Percentiles rank a stretch among this genome's conserved stretches.
These are phyloP conservation scores for Camelina laxa DNA, from an alignment of 345 rosid species.

Conservation along the genomic window DNA sequence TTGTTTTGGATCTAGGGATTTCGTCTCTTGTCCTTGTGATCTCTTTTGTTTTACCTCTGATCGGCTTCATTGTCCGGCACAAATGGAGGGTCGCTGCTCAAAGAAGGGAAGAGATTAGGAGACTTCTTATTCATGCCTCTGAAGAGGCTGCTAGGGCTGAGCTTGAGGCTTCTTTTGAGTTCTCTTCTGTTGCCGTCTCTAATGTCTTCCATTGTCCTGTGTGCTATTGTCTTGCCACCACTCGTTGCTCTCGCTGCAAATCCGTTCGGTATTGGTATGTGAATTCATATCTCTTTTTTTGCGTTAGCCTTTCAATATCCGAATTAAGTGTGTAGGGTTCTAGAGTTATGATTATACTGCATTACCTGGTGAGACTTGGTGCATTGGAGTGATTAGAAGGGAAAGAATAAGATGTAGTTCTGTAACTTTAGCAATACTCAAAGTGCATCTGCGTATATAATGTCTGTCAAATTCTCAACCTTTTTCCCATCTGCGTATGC, in stretches of 20 bases:
- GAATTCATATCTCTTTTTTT: background rate
- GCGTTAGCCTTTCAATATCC: background rate
- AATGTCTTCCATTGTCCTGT: constrained; percentile 66
- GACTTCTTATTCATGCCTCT: constrained; percentile 77
- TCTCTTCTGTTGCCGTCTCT: constrained; percentile 48
- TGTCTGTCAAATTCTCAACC: constrained; percentile 11
- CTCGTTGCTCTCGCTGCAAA: constrained; percentile 88
- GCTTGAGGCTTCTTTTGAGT: constrained; percentile 61
- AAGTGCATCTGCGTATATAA: constrained; percentile 22
- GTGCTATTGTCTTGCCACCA: constrained; percentile 75
- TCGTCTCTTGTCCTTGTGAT: constrained; percentile 69
- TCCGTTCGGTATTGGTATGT: constrained; percentile 89
- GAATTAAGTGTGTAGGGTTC: background rate
- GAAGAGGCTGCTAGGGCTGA: constrained; percentile 91
- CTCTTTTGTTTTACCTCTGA: constrained; percentile 53
- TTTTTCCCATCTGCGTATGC: background rate
- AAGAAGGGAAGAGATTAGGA: constrained; percentile 74
- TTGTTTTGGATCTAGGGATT: constrained; percentile 85
- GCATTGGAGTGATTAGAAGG: background rate
- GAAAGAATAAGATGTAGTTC: background rate
- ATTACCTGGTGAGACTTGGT: background rate
- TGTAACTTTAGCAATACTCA: constrained; percentile 25
- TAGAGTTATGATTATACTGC: constrained; percentile 9
- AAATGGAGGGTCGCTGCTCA: constrained; percentile 70
- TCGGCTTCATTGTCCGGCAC: constrained; percentile 56